A percentile compares a stretch with the other conserved stretches of the same genome.
Conservation (phyloP, 495 filamentous ascomycete species). For the Aspergillus mulundensis region DNA sequence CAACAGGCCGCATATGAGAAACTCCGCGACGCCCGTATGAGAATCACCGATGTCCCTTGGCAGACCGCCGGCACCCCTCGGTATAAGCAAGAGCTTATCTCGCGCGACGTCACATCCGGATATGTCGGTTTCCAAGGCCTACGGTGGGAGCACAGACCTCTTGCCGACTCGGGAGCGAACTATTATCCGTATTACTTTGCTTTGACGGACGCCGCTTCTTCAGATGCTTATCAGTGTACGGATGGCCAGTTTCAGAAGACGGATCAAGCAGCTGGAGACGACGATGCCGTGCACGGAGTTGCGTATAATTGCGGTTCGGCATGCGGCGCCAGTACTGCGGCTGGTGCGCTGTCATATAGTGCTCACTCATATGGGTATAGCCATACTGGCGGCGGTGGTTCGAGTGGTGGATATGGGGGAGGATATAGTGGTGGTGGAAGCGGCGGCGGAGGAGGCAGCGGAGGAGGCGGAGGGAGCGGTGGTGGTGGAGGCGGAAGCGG, state of each 20-base stretch:
- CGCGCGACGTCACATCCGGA: not conserved
- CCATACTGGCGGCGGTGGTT: not conserved
- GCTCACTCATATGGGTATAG: no score
- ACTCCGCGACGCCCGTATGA: conserved; percentile 8
- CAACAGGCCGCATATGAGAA: conserved; percentile 26
- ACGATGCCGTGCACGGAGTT: not conserved
- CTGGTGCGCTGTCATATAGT: not conserved
- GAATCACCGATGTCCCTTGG: not conserved
- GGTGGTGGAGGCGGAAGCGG: not conserved
- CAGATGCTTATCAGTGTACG: not conserved
- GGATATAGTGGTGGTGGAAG: not conserved
- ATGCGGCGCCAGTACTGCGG: not conserved
- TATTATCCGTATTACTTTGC: conserved; percentile 6
- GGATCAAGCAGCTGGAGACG: conserved; percentile 2
- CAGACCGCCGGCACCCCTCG: not conserved
- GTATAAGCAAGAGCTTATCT: not conserved
- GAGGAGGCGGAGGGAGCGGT: not conserved
- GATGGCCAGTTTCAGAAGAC: conserved; percentile 3
- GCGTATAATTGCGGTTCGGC: conserved; percentile 2
- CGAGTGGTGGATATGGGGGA: not conserved
- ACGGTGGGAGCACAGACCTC: not conserved
- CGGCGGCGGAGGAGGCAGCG: not conserved
- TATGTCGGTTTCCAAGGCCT: not conserved
- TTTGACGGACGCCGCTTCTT: not conserved
- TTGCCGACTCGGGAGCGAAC: not conserved